Conservation (phyloP, 768 basidiomycete genomes). For the Lanmaoa pseudosensibilis region DNA sequence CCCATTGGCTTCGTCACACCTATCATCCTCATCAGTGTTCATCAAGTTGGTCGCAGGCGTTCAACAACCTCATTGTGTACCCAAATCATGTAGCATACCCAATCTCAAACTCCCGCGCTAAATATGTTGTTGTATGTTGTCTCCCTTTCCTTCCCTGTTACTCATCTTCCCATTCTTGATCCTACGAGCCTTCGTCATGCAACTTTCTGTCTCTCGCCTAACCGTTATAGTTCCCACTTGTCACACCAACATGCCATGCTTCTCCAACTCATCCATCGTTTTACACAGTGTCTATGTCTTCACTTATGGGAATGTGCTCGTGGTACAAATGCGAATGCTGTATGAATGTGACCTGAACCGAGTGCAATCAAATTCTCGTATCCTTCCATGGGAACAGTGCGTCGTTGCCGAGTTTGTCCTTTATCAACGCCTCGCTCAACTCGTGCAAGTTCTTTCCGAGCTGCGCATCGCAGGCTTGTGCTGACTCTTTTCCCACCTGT, state of each 20-base stretch:
- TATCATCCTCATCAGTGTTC: background rate
- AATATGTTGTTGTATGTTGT: conserved; percentile 21
- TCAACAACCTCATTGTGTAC: conserved; percentile 10
- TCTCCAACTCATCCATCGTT: background rate
- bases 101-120: background rate
- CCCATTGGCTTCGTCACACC: background rate
- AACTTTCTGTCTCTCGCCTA: background rate
- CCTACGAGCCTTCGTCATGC: background rate
- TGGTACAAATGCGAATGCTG: background rate
- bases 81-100: conserved; percentile 28
- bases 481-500: conserved; percentile 19
- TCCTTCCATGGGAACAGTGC: conserved; percentile 24
- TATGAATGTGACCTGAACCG: background rate
- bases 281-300: conserved; percentile 1
- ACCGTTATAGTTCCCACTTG: background rate
- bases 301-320: background rate
- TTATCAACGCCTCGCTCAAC: conserved; percentile 33
- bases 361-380: background rate
- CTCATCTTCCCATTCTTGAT: background rate
- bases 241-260: background rate
- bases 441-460: conserved; percentile 31
- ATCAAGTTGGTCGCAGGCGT: conserved; percentile 14
- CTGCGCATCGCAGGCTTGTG: conserved; percentile 24
- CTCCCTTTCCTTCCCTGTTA: background rate
- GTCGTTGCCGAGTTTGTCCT: conserved; percentile 20